phyloP scores from a whole-genome alignment of 2,329 filamentous ascomycete genomes.

The Aphanoascus verrucosus region DNA sequence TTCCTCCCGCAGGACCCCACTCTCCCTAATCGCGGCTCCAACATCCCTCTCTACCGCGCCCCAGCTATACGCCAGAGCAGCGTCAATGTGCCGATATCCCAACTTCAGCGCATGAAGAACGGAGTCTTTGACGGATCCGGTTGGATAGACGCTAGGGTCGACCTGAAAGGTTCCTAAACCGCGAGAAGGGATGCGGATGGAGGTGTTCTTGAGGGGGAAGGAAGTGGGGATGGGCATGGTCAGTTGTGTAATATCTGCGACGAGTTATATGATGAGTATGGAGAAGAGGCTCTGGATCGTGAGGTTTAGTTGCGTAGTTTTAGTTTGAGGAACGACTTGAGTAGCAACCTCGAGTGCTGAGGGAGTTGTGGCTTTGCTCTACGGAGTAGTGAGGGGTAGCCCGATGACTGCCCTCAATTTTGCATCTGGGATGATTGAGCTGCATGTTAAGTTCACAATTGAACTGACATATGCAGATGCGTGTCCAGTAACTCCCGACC shows the following conservation, averaged over 20 bases:
- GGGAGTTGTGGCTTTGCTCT: too few relatives aligned
- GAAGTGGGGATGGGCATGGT: slow-evolving; percentile 4
- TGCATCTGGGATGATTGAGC: too few relatives aligned
- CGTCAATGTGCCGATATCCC: slow-evolving; percentile 47
- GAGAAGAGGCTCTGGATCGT: too few relatives aligned
- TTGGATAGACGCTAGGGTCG: not conserved
- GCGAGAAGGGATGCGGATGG: slow-evolving; percentile 3
- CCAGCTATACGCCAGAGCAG: slow-evolving; percentile 38
- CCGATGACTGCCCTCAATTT: not conserved
- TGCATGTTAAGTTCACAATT: too few relatives aligned
- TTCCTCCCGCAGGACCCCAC: slow-evolving; percentile 53
- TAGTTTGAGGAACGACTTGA: too few relatives aligned
- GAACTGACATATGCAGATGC: too few relatives aligned
- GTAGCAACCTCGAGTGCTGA: too few relatives aligned
- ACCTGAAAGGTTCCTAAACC: slow-evolving; percentile 14
- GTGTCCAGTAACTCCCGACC: too few relatives aligned
- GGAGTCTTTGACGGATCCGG: slow-evolving; percentile 36
- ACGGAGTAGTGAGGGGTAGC: not conserved
- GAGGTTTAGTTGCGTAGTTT: too few relatives aligned
- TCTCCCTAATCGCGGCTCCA: slow-evolving; percentile 52
- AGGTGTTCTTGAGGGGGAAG: slow-evolving; percentile 1
- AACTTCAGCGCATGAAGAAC: slow-evolving; percentile 39
- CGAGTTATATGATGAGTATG: not conserved
- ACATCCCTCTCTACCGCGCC: slow-evolving; percentile 53
- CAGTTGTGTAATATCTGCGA: not conserved